Evolutionary conservation across 768 basidiomycete genomes (phyloP).

Genomic region (Naganishia friedmannii): DNA sequence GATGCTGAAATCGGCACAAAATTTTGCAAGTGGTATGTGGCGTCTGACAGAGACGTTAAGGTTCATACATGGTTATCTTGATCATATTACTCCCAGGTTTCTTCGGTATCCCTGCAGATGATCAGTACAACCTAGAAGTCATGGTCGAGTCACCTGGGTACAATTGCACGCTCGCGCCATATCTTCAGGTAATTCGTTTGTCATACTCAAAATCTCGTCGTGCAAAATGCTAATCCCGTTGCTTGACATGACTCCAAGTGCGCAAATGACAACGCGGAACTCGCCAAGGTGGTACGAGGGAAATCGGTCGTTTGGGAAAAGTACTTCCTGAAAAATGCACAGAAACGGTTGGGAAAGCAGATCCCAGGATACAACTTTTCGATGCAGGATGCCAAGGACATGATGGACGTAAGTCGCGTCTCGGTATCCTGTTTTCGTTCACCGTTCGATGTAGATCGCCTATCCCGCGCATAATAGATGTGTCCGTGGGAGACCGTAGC

Average conservation of each 20-base stretch:
- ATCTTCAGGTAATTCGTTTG: slow-evolving; percentile 58
- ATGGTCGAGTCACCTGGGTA: slow-evolving; percentile 67
- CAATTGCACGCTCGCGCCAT: slow-evolving; percentile 83
- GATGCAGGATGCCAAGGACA: slow-evolving; percentile 41
- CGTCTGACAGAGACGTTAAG: no score
- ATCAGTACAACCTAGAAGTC: slow-evolving; percentile 73
- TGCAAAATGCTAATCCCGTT: neutral
- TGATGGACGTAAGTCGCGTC: slow-evolving; percentile 44
- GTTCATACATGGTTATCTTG: neutral
- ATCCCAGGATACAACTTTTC: slow-evolving; percentile 42
- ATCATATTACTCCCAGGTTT: slow-evolving; percentile 56
- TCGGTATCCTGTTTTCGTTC: neutral
- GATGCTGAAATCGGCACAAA: slow-evolving; percentile 55
- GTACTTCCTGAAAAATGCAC: slow-evolving; percentile 69
- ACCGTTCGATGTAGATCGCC: neutral
- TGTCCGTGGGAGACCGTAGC: slow-evolving; percentile 66
- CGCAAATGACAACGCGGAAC: slow-evolving; percentile 39
- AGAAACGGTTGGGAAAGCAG: slow-evolving; percentile 59
- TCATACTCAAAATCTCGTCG: no score
- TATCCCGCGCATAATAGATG: slow-evolving; percentile 1
- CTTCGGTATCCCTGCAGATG: slow-evolving; percentile 65
- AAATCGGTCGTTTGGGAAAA: slow-evolving; percentile 61
- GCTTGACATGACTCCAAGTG: slow-evolving; percentile 43
- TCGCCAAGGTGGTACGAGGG: slow-evolving; percentile 19
- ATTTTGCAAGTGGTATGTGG: slow-evolving; percentile 59